Conservation (phyloP, 2,329 filamentous ascomycete genomes). For the Chrysoporthe deuterocubensis region DNA sequence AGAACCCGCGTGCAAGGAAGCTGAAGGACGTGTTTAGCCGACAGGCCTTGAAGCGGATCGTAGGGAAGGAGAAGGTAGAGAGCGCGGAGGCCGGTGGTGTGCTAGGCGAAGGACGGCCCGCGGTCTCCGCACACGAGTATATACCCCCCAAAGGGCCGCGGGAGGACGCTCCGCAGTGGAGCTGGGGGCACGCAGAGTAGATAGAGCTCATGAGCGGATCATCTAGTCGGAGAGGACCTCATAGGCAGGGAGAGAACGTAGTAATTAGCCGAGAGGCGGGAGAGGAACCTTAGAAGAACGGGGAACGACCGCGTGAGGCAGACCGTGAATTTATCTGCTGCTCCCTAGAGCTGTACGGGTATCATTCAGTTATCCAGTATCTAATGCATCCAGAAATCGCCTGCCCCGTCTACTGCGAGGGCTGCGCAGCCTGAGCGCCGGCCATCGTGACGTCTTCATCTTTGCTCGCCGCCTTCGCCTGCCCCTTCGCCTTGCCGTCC, state of each 20-base stretch:
- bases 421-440: constrained; percentile 12
- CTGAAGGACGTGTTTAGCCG: constrained; percentile 6
- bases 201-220: background rate
- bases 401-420: background rate
- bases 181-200: constrained; percentile 15
- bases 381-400: background rate
- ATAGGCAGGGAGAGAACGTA: too few species aligned
- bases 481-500: constrained; percentile 7
- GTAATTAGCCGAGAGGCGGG: background rate
- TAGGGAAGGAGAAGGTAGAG: background rate
- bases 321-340: background rate
- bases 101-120: background rate
- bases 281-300: background rate
- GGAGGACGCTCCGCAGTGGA: constrained; percentile 13
- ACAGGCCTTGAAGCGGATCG: constrained; percentile 5
- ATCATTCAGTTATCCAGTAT: constrained; percentile 16
- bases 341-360: constrained; percentile 20
- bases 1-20: background rate
- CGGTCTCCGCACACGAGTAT: constrained; percentile 1
- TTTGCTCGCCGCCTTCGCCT: background rate
- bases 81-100: background rate
- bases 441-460: constrained; percentile 17
- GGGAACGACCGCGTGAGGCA: background rate
- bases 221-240: background rate
- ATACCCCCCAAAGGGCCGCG: background rate